Percentiles rank a stretch among this genome's conserved stretches.
These are phyloP conservation scores for Pezicula radicicola DNA, from an alignment of 2,329 filamentous ascomycete species.

Conservation along the genomic window DNA sequence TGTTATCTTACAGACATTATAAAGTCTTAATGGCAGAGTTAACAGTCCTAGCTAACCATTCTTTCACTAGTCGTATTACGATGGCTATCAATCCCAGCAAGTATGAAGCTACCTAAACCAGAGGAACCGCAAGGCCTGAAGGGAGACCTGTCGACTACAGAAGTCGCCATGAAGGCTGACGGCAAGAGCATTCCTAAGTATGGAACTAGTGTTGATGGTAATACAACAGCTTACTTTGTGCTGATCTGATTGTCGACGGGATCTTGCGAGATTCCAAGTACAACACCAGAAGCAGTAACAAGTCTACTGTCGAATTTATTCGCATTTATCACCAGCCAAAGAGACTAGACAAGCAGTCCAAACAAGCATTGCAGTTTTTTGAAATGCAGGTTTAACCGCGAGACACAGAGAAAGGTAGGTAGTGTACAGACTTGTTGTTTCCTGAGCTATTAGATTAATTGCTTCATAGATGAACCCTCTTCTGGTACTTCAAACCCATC, in stretches of 20 bases:
- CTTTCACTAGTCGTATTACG: not conserved
- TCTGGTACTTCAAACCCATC: not conserved
- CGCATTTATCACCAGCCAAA: not conserved
- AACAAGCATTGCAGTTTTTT: not conserved
- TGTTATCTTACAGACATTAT: too few relatives aligned
- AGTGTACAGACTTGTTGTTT: too few relatives aligned
- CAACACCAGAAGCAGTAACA: not conserved
- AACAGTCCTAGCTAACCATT: too few relatives aligned
- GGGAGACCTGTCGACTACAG: not conserved
- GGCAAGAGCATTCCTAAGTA: constrained; percentile 4
- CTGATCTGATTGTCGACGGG: constrained; percentile 24
- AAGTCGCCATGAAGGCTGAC: not conserved
- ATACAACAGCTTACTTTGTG: constrained; percentile 12
- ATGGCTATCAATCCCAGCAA: not conserved
- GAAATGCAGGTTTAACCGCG: constrained; percentile 12
- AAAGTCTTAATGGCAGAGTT: too few relatives aligned
- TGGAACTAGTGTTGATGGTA: constrained; percentile 1
- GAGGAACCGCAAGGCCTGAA: not conserved
- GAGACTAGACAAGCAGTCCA: not conserved
- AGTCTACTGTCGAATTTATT: not conserved
- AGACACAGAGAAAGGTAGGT: constrained; percentile 4
- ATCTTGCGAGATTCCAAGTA: constrained; percentile 15
- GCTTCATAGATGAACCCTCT: not conserved
- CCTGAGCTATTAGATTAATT: too few relatives aligned
- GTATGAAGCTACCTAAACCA: not conserved